Percentiles rank a stretch among this genome's conserved stretches.
phyloP scores from a whole-genome alignment of 2,329 filamentous ascomycete genomes.

The Elsinoe ampelina region DNA sequence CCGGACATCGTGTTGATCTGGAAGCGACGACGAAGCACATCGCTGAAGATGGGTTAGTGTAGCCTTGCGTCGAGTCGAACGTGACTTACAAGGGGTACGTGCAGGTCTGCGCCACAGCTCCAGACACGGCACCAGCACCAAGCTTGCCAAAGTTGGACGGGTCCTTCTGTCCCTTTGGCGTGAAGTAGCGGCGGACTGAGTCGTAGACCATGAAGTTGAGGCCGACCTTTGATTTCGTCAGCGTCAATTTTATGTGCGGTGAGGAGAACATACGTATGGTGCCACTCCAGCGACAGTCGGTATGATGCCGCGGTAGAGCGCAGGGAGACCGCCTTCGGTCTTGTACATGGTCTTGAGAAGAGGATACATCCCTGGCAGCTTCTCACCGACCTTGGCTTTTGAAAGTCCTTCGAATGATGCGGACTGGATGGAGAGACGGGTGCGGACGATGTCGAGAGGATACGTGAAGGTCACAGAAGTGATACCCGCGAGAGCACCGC shows the following conservation, averaged over 20 bases:
- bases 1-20: slow-evolving; percentile 99
- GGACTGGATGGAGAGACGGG: slow-evolving; percentile 87
- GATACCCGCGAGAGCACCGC: slow-evolving; percentile 83
- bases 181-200: slow-evolving; percentile 71
- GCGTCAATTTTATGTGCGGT: slow-evolving; percentile 14
- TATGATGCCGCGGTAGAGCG: slow-evolving; percentile 88
- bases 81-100: slow-evolving; percentile 87
- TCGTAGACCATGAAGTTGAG: slow-evolving; percentile 99
- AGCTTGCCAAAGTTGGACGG: slow-evolving; percentile 73
- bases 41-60: slow-evolving; percentile 42
- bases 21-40: slow-evolving; percentile 85
- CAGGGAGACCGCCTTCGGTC: slow-evolving; percentile 73
- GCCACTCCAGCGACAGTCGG: slow-evolving; percentile 93
- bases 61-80: neutral
- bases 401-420: slow-evolving; percentile 82
- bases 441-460: slow-evolving; percentile 94
- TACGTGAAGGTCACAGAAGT: slow-evolving; percentile 95
- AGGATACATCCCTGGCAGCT: slow-evolving; percentile 85
- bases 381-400: slow-evolving; percentile 45
- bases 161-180: slow-evolving; percentile 77
- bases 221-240: slow-evolving; percentile 54
- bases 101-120: slow-evolving; percentile 90
- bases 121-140: slow-evolving; percentile 83
- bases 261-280: slow-evolving; percentile 59
- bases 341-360: slow-evolving; percentile 79